phyloP scores from a whole-genome alignment of 768 basidiomycete species.

The Pholiota microspora region DNA sequence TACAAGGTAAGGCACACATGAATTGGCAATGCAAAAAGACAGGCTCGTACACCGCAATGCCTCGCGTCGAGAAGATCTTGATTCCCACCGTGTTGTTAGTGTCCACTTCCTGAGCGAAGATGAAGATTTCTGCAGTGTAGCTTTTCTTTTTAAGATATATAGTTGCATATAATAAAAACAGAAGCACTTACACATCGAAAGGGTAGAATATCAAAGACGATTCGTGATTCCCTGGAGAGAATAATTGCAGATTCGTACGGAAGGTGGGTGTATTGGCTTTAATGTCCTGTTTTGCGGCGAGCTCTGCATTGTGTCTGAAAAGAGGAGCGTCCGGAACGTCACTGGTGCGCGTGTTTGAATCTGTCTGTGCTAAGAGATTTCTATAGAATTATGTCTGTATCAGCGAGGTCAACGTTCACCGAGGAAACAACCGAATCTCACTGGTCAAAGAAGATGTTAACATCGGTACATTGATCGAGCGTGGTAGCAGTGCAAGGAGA shows the following conservation, averaged over 20 bases:
- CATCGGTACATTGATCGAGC: slow-evolving; percentile 18
- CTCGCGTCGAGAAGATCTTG: slow-evolving; percentile 16
- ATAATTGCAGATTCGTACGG: slow-evolving; percentile 20
- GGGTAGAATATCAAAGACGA: slow-evolving; percentile 23
- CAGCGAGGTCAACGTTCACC: not conserved
- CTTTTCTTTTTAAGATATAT: not conserved
- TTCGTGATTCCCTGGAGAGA: slow-evolving; percentile 16
- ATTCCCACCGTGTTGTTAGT: slow-evolving; percentile 20
- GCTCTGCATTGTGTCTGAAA: slow-evolving; percentile 20
- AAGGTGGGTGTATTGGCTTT: slow-evolving; percentile 21
- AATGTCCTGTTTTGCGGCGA: slow-evolving; percentile 12
- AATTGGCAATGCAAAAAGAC: not conserved
- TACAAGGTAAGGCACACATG: not conserved
- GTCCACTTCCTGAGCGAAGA: slow-evolving; percentile 20
- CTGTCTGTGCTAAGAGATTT: slow-evolving; percentile 13
- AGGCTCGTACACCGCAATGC: slow-evolving; percentile 21
- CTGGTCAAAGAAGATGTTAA: slow-evolving; percentile 24
- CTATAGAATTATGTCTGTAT: not conserved
- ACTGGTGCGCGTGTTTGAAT: slow-evolving; percentile 11
- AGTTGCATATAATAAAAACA: not conserved
- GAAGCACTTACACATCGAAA: slow-evolving; percentile 18
- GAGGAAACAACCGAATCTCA: slow-evolving; percentile 3
- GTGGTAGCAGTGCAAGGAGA: slow-evolving; percentile 17
- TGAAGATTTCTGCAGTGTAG: slow-evolving; percentile 22
- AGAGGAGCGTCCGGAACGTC: slow-evolving; percentile 18